These are phyloP conservation scores for Boletus bicolor DNA, from an alignment of 768 basidiomycete species.

Conservation along the genomic window DNA sequence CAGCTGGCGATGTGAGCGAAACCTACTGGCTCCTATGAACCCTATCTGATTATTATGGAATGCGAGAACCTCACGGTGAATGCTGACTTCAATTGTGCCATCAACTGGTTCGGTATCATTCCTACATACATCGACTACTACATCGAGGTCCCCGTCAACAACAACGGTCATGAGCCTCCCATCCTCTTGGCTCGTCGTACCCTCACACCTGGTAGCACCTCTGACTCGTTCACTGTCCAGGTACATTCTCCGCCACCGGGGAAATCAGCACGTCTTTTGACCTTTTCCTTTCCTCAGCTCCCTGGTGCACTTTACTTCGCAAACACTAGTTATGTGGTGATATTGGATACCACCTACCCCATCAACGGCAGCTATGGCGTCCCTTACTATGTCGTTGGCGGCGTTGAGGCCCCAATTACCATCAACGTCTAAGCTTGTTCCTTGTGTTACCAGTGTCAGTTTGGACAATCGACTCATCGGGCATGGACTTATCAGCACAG, in stretches of 20 bases:
- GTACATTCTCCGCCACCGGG: slow-evolving; percentile 2
- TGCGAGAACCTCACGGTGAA: slow-evolving; percentile 20
- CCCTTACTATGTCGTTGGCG: slow-evolving; percentile 23
- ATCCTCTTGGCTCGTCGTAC: slow-evolving; percentile 28
- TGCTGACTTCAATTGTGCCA: slow-evolving; percentile 28
- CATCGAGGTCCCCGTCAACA: slow-evolving; percentile 32
- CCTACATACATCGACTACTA: slow-evolving; percentile 33
- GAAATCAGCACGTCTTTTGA: not conserved
- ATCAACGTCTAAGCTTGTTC: slow-evolving; percentile 11
- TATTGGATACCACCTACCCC: slow-evolving; percentile 24
- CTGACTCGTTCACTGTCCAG: slow-evolving; percentile 16
- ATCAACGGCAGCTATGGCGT: slow-evolving; percentile 18
- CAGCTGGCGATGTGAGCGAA: slow-evolving; percentile 24
- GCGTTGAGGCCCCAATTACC: slow-evolving; percentile 13
- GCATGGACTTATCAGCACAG: no score
- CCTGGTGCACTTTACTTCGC: slow-evolving; percentile 24
- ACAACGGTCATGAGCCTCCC: slow-evolving; percentile 30
- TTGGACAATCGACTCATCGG: not conserved
- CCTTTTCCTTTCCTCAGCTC: slow-evolving; percentile 11
- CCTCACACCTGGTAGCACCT: slow-evolving; percentile 3
- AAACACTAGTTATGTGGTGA: slow-evolving; percentile 22
- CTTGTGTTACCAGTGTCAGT: not conserved
- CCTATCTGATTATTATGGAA: slow-evolving; percentile 1
- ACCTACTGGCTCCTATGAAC: not conserved
- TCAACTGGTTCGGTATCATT: slow-evolving; percentile 11